These are phyloP conservation scores for Coniochaeta hoffmannii DNA, from an alignment of 2,329 filamentous ascomycete genomes.

Conservation along the genomic window DNA sequence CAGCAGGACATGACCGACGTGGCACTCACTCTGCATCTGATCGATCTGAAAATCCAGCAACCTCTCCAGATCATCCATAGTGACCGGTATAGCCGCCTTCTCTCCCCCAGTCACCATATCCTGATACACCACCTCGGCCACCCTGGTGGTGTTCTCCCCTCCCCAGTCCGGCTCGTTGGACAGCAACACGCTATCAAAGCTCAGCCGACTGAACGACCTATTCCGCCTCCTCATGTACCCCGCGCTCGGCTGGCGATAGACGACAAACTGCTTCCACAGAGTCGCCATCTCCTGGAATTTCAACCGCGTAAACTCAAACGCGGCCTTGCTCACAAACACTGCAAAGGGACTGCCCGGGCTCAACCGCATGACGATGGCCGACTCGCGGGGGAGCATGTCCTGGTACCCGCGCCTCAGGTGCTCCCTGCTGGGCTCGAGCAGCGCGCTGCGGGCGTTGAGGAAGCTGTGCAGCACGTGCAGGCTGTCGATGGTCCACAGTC, in stretches of 20 bases:
- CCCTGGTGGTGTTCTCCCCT: conserved; percentile 26
- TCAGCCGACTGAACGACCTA: conserved; percentile 46
- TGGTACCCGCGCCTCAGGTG: conserved; percentile 34
- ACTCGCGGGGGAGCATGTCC: background rate
- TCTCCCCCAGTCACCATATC: conserved; percentile 34
- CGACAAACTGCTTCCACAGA: conserved; percentile 77
- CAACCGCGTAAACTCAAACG: conserved; percentile 72
- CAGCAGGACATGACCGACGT: background rate
- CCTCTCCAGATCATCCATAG: conserved; percentile 71
- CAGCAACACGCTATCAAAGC: conserved; percentile 50
- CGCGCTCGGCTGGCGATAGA: conserved; percentile 71
- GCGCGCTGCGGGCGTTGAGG: conserved; percentile 50
- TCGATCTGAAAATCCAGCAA: conserved; percentile 84
- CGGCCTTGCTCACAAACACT: conserved; percentile 66
- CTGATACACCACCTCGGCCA: conserved; percentile 37
- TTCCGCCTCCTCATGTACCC: conserved; percentile 57
- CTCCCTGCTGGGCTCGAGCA: conserved; percentile 57
- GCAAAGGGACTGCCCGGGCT: conserved; percentile 74
- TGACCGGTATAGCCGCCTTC: conserved; percentile 41
- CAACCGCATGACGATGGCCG: conserved; percentile 43
- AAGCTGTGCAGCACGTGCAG: conserved; percentile 74
- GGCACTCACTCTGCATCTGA: conserved; percentile 66
- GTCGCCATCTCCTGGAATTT: conserved; percentile 71
- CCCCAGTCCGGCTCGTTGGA: conserved; percentile 38
- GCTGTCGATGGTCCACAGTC: conserved; percentile 77